phyloP scores from a whole-genome alignment of 225 moss, liverwort and hornwort genomes.

The Lunularia cruciata region DNA sequence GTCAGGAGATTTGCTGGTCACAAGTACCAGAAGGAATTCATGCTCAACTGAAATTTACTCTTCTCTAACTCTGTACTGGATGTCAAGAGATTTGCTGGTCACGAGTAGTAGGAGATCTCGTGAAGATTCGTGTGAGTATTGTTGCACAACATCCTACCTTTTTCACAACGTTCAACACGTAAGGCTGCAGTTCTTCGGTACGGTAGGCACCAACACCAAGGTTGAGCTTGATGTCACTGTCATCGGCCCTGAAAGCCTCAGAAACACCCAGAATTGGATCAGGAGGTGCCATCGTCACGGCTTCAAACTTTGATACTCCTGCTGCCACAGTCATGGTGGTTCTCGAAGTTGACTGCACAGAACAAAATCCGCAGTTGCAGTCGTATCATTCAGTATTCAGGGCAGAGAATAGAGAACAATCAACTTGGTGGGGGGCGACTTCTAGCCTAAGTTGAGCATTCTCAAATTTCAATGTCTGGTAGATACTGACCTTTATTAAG shows the following conservation, averaged over 20 bases:
- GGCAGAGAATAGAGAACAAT: not conserved
- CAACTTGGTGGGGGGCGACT: not conserved
- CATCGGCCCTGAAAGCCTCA: constrained; percentile 78
- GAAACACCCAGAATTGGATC: constrained; percentile 91
- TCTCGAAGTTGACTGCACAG: constrained; percentile 46
- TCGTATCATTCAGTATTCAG: not conserved
- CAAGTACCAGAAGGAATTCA: too few species aligned
- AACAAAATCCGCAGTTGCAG: not conserved
- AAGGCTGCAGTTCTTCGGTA: constrained; percentile 82
- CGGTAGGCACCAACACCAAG: constrained; percentile 94
- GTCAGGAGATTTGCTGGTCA: too few species aligned
- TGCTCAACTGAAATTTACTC: too few species aligned
- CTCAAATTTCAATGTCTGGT: not conserved
- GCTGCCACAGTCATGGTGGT: constrained; percentile 65
- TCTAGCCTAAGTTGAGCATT: too few species aligned
- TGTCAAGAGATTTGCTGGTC: too few species aligned
- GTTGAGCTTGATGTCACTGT: constrained; percentile 67
- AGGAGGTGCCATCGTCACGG: constrained; percentile 73
- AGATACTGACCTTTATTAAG: constrained; percentile 48
- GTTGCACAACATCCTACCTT: constrained; percentile 50
- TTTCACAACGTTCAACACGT: constrained; percentile 78
- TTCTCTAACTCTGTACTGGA: too few species aligned
- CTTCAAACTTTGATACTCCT: constrained; percentile 62
- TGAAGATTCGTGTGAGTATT: too few species aligned
- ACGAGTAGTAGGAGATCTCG: too few species aligned